Base-by-base conservation (phyloP, 371 early-diverging fungal species). In the Mucor saturninus region DNA sequence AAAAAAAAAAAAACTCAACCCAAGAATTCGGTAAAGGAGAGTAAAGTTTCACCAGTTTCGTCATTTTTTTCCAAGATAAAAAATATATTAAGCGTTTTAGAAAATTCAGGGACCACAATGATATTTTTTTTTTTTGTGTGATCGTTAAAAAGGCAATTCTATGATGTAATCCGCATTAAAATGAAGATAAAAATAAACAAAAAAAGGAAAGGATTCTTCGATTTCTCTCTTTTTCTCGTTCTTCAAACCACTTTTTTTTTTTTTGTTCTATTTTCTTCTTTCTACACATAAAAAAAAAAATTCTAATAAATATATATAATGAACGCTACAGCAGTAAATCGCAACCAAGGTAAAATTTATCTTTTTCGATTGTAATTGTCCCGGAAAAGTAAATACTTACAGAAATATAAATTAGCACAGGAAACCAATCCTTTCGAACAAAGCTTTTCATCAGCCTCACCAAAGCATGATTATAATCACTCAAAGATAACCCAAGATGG, bases 391-490 rank as follows among this genome's bases (percentile, higher is more conserved):
- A 21, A 21, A 21, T 21, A 21, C 21, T 21, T 21, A 21, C 21
- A 21, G 21, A 21, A 21, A 21, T 21, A 0, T 21, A 21, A 46
- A 46, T 2, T 91, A 58, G 88, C 89, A 65, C 78, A 86, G 62
- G 94, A 94, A 62, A 91, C 91, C 11, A 94, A 94, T 77, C 94
- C 93, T 13, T 94, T 94, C 64, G 94, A 93, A 64, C 86, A 90
- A 67, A 91, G 91, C 61, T 93, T 93, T 65, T 86, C 89, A 5
- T 69, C 82, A 15, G 71, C 49, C 9, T 6, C 53, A 37, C 10
- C 13, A 53, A 53, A 15, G 14, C 7, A n/a, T 42, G 4, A 2
- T n/a, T 55, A 13, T 26, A 28, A 30, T 55, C 21, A 48, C 5
- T 7, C 58, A 26, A 59, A 57, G n/a, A 15, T 57, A 10, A 10